Base-by-base conservation (phyloP, 1,284 basidiomycete species). In the Ceratobasidium sp. region DNA sequence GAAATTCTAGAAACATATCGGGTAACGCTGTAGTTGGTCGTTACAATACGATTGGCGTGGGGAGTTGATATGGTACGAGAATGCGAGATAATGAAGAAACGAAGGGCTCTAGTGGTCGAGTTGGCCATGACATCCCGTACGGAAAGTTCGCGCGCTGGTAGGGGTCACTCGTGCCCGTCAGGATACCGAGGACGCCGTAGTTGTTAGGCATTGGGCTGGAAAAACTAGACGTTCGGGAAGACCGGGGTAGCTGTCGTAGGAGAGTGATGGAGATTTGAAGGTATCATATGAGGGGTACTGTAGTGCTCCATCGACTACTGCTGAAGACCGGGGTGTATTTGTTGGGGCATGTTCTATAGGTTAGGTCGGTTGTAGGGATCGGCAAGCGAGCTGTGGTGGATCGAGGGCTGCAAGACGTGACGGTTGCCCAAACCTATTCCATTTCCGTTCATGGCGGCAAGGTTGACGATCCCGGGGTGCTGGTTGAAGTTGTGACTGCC, bases 341-440 rank as follows among this genome's bases (percentile, higher is more conserved):
- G 86, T 52, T 85, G 82, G 3, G 64, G 64, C 41, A 55, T 55
- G 50, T 87, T 77, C 71, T 88, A 83, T 28, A 80, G 75, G 52
- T 79, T 74, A 76, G 78, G 74, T 67, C 81, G 82, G 58, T 86
- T 87, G 77, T 92, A 91, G n/a, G 91, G 86, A 58, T 92, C 90
- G 32, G 86, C 83, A 60, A 94, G 83, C 74, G 64, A 50, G n/a
- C 50, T 67, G 36, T 67, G 64, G 23, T 53, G 62, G 48, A 53
- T 18, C n/a, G 30, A 53, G 23, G 48, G 62, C 34, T 67, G 62
- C 12, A 48, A 53, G 23, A 67, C 46, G 45, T 53, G 46, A 21
- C 48, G 62, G 32, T 28, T 46, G 48, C 62, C 62, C 62, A 52
- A 88, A 86, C 67, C 85, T 86, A 39, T 83, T 79, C 39, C 84